phyloP scores from a whole-genome alignment of 2,329 filamentous ascomycete genomes.

The Apiospora malaysiana region DNA sequence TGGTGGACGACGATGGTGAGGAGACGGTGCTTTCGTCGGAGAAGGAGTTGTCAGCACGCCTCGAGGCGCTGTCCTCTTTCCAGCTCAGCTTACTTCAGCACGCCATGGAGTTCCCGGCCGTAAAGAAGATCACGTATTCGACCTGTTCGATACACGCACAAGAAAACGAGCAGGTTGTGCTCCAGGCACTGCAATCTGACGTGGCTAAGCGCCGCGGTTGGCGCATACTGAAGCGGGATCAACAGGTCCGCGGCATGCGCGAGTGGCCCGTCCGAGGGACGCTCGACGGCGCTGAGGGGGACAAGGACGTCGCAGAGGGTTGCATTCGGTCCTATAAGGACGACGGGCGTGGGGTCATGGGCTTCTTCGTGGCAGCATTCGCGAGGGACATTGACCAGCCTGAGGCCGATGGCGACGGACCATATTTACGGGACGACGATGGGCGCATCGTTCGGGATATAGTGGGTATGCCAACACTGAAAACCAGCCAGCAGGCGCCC shows the following conservation, averaged over 20 bases:
- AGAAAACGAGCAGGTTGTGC: constrained; percentile 89
- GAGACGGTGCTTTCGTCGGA: constrained; percentile 58
- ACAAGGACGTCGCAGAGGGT: constrained; percentile 66
- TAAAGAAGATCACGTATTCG: constrained; percentile 82
- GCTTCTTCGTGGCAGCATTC: constrained; percentile 94
- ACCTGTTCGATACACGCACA: constrained; percentile 88
- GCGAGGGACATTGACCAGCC: constrained; percentile 57
- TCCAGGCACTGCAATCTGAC: constrained; percentile 70
- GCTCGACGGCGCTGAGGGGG: constrained; percentile 52
- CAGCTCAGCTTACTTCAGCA: constrained; percentile 84
- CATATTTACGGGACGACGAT: constrained; percentile 51
- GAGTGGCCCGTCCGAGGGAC: constrained; percentile 75
- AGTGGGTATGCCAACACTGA: constrained; percentile 43
- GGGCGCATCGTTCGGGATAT: constrained; percentile 56
- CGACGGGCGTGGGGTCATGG: constrained; percentile 85
- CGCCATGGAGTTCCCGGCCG: constrained; percentile 80
- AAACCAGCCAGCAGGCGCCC: constrained; percentile 22
- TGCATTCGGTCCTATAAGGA: constrained; percentile 85
- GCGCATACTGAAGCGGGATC: constrained; percentile 72
- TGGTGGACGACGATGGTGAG: constrained; percentile 63
- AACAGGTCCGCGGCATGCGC: constrained; percentile 78
- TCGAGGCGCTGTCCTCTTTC: constrained; percentile 78
- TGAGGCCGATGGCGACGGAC: constrained; percentile 32
- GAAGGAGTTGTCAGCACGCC: constrained; percentile 65
- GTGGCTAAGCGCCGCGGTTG: constrained; percentile 73